Percentiles rank a stretch among this genome's conserved stretches.
phyloP scores from a whole-genome alignment of 345 rosid species.

The Syzygium grande region DNA sequence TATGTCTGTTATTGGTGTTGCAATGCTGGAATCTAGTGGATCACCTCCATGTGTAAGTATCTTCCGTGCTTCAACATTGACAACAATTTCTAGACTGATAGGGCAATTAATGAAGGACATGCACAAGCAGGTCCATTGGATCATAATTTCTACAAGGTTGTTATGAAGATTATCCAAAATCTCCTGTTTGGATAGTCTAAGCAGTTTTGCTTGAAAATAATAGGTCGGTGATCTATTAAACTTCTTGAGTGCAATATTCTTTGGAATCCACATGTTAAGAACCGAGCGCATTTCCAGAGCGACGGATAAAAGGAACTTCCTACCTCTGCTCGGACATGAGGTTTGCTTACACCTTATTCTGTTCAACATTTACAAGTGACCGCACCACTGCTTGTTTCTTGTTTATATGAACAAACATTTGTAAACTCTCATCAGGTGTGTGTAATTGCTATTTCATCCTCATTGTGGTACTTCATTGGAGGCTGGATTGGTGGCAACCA shows the following conservation, averaged over 20 bases:
- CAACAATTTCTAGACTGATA: neutral
- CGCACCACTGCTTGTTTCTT: neutral
- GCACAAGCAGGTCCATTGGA: neutral
- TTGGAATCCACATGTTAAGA: conserved; percentile 60
- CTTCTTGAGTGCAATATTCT: conserved; percentile 55
- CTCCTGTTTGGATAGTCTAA: neutral
- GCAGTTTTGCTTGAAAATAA: neutral
- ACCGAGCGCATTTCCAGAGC: conserved; percentile 50
- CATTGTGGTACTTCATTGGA: conserved; percentile 37
- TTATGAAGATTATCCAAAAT: neutral
- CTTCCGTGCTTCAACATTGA: neutral
- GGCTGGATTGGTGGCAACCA: conserved; percentile 20
- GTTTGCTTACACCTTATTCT: conserved; percentile 9
- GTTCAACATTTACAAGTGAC: neutral
- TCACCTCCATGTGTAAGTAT: conserved; percentile 45
- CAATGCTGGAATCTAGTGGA: conserved; percentile 55
- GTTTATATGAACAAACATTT: neutral
- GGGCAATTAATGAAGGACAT: no score
- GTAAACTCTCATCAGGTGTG: conserved; percentile 19
- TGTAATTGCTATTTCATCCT: conserved; percentile 37
- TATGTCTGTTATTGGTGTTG: conserved; percentile 49
- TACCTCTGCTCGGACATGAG: conserved; percentile 51
- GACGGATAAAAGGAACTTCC: conserved; percentile 31
- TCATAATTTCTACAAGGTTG: neutral
- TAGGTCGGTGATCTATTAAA: conserved; percentile 61